Percentiles rank a stretch among this genome's conserved stretches.
Evolutionary conservation across 2,329 filamentous ascomycete genomes (phyloP).

Genomic region (Scedosporium dehoogii): DNA sequence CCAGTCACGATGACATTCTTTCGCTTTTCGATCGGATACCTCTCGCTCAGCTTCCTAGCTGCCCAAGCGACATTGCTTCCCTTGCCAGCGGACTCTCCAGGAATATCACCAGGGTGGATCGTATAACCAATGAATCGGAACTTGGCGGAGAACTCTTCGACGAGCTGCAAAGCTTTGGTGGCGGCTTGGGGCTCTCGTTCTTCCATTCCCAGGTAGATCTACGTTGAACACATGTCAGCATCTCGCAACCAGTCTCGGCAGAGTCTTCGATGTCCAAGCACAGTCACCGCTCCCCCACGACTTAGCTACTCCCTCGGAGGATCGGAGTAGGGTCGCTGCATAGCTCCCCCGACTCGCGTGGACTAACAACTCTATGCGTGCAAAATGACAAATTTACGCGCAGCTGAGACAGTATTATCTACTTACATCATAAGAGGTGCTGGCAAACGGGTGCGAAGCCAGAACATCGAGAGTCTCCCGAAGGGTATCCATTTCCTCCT

Average conservation of each 20-base stretch:
- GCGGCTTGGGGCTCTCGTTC: conserved; percentile 52
- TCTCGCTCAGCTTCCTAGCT: conserved; percentile 53
- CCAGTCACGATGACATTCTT: conserved; percentile 59
- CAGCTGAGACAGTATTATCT: neutral
- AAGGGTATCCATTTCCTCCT: conserved; percentile 60
- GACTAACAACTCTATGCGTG: no score
- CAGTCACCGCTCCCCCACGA: neutral
- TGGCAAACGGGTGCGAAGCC: conserved; percentile 55
- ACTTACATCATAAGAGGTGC: conserved; percentile 59
- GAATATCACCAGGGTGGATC: conserved; percentile 54
- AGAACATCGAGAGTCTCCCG: conserved; percentile 60
- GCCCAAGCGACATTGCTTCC: conserved; percentile 68
- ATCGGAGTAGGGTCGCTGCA: neutral
- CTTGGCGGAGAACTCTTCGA: conserved; percentile 52
- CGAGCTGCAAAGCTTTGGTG: conserved; percentile 50
- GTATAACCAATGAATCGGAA: conserved; percentile 61
- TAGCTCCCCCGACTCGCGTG: neutral
- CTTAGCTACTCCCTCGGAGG: neutral
- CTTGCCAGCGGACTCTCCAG: conserved; percentile 61
- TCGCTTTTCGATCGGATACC: conserved; percentile 41
- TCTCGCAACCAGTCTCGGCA: neutral
- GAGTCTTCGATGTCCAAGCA: neutral
- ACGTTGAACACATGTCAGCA: neutral
- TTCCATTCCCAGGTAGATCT: conserved; percentile 69
- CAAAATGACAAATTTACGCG: no score